Evolutionary conservation across 1,284 basidiomycete species (phyloP), one percentile per base, ranked within the genome.

Genomic region (Farysia itapuensis): DNA sequence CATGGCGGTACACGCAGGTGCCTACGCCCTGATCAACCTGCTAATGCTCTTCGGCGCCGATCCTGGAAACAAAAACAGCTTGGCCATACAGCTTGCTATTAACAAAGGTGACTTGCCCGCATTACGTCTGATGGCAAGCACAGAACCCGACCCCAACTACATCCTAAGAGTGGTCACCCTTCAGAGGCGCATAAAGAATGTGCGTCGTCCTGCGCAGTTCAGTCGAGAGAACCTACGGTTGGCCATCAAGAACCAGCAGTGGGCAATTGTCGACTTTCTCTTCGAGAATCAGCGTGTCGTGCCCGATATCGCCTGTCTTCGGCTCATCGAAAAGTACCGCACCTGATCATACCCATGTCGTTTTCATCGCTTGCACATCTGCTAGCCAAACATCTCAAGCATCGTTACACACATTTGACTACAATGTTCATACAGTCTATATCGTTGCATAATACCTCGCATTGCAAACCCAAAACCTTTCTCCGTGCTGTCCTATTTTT

Each of bases 181-280:
- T n/a, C n/a, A n/a, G n/a, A n/a, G n/a, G n/a, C n/a, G n/a, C n/a
- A n/a, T n/a, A n/a, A 28, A 28, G n/a, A 9, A 9, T 11, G 26
- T 28, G n/a, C 11, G 9, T 9, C 11, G n/a, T 9, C n/a, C n/a
- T 9, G 11, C 13, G 9, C 31, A 11, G 18, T n/a, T n/a, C n/a
- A n/a, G n/a, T n/a, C n/a, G 9, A 8, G 20, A 6, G 7, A 9
- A 35, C 18, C 26, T 64, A 21, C 35, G 50, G 5, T 35, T 48
- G 12, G 52, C 52, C 11, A 57, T 63, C 21, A 39, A 49, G 11
- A 28, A 24, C 18, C 24, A 36, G 2, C 41, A 49, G 9, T 50
- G 53, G 53, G 29, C 43, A 13, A 5, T 63, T 4, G 53, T 63
- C 36, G 41, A 64, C 28, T 64, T 39, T 39, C 44, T 64, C 39